Percentiles rank a stretch among this genome's conserved stretches.
phyloP scores from a whole-genome alignment of 371 early-diverging fungal genomes.

The Mortierella sp. region DNA sequence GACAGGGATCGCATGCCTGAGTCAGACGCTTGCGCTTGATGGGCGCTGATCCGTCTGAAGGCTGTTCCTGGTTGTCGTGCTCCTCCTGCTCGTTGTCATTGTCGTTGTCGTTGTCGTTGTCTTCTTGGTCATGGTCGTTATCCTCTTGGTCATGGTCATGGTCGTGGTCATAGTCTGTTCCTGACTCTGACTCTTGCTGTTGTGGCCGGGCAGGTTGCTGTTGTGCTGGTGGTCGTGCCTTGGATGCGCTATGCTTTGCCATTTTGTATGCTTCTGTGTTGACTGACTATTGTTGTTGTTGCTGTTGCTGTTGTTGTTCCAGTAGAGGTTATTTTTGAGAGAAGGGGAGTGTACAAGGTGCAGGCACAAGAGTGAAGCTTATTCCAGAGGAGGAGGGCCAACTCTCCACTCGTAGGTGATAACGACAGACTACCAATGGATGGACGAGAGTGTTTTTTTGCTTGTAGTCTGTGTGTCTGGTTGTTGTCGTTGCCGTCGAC shows the following conservation, averaged over 20 bases:
- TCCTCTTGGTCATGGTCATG: conserved; percentile 16
- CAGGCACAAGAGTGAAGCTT: background rate
- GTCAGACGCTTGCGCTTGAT: conserved; percentile 78
- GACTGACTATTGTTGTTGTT: background rate
- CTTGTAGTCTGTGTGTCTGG: no score
- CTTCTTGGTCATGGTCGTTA: conserved; percentile 16
- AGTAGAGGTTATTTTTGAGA: no score
- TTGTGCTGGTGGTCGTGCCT: background rate
- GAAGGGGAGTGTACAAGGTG: background rate
- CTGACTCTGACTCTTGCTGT: conserved; percentile 23
- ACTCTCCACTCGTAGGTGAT: conserved; percentile 6
- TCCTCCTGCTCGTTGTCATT: conserved; percentile 31
- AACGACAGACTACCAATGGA: background rate
- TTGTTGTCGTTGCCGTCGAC: background rate
- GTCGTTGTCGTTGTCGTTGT: conserved; percentile 25
- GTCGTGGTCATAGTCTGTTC: conserved; percentile 24
- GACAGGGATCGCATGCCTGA: conserved; percentile 86
- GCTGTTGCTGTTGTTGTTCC: background rate
- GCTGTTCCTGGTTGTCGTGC: conserved; percentile 9
- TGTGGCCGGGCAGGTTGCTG: conserved; percentile 8
- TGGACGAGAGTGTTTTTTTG: background rate
- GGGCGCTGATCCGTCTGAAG: conserved; percentile 21
- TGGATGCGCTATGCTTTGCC: conserved; percentile 9
- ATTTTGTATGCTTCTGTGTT: background rate
- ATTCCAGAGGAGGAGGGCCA: background rate